Evolutionary conservation across 768 basidiomycete species (phyloP), one percentile per base, ranked within the genome.

Genomic region (Boletus rufocinnamomeus): DNA sequence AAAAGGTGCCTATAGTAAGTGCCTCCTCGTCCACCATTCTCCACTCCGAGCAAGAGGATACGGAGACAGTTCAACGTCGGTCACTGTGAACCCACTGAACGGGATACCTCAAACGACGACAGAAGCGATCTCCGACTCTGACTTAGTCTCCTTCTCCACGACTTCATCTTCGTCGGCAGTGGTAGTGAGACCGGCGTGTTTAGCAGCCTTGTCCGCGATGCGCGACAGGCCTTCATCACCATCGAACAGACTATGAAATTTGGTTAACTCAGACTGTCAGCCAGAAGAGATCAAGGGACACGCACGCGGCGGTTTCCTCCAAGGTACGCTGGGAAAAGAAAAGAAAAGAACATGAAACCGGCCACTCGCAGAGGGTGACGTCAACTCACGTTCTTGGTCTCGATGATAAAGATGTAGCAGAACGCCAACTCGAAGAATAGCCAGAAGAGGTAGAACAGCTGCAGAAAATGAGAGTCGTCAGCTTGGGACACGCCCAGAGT

Each of bases 351-450:
- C 11, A 41, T 28, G n/a, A 30, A 27, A 43, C 16, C 16, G 10
- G 34, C 21, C n/a, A 25, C 34, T 50, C 5, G 16, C 32, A 28
- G 6, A 16, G 28, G 9, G 40, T 21, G 25, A 11, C 13, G 46
- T 25, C 10, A 19, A 61, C 64, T 45, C 37, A 74, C 70, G 50
- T 72, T 71, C 69, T 74, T 75, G 52, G 76, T 77, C 72, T 79
- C 76, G 50, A 77, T 54, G 46, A 77, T 63, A 53, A 67, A 79
- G 35, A 73, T 28, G 50, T 64, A 78, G 62, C 73, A 70, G 65
- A 77, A 80, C 28, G 66, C 68, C 45, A 74, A 52, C 65, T 80
- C 75, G 64, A 80, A 77, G 14, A 68, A 70, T 34, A 75, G 63
- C 76, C 76, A 80, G 66, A 71, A 71, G 52, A 73, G 66, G 61